Evolutionary conservation across 2,329 filamentous ascomycete species (phyloP), one percentile per base, ranked within the genome.

Genomic region (Cordyceps pruinosa): DNA sequence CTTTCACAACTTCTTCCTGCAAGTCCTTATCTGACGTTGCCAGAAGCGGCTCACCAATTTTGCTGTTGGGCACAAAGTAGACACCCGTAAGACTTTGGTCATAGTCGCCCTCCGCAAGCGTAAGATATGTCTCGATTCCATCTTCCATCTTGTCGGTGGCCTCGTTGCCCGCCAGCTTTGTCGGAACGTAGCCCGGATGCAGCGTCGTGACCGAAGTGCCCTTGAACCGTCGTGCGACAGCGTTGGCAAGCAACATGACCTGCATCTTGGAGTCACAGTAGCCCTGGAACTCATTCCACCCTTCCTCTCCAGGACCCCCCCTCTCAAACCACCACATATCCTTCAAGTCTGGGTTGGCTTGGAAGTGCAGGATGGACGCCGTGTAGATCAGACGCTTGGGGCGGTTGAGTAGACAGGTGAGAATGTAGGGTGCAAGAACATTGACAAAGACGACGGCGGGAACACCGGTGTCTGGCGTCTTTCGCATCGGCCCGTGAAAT

Each of bases 211-310:
- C 63, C 3, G 62, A 63, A 2, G 55, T 59, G 37, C 47, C 41
- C 39, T 60, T 54, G n/a, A 61, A 57, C 7, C 63, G 59, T 28
- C 61, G 58, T 4, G 63, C 63, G 2, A 61, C 51, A 2, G 62
- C 63, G 39, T 64, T 65, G 7, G 60, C 59, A 2, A 65, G 59
- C 2, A 64, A 55, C n/a, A 64, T 49, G 21, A 61, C 53, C 45
- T 65, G 63, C 2, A 64, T 51, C 52, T 65, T 65, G 9, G 60
- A 39, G 45, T 64, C 58, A 37, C 61, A 62, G 61, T 65, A 65
- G 3, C 59, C 62, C 1, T 39, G 49, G 26, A 61, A 64, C 8
- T 63, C 61, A n/a, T 63, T 39, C 47, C 58, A 65, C 5, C 56
- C 37, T 13, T 49, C 23, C 21, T 62, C 63, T 4, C 56, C 41